A percentile compares a stretch with the other conserved stretches of the same genome.
These are phyloP conservation scores for Agarophyton chilense DNA, from an alignment of 23 red algal genomes.

Conservation along the genomic window DNA sequence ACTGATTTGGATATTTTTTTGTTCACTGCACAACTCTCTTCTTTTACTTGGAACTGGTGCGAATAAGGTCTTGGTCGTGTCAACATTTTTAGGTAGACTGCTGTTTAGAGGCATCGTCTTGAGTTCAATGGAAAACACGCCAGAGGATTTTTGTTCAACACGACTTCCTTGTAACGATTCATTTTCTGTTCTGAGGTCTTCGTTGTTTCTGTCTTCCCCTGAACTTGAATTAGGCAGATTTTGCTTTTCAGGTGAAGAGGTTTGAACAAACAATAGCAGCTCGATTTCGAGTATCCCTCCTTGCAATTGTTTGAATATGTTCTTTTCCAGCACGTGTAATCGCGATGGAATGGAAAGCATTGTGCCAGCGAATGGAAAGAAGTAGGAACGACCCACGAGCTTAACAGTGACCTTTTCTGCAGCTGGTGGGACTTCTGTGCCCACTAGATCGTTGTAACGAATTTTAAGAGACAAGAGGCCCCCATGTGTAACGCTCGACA, in stretches of 20 bases:
- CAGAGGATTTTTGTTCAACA: neutral
- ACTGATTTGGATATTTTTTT: neutral
- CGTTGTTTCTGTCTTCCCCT: neutral
- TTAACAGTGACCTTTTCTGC: conserved; percentile 3
- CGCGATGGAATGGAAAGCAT: conserved; percentile 17
- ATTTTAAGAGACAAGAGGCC: conserved; percentile 26
- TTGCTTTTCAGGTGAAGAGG: neutral
- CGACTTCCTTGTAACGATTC: neutral
- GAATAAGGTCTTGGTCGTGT: neutral
- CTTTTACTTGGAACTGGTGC: neutral
- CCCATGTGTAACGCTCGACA: conserved; percentile 32
- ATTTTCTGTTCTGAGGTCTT: conserved; percentile 27
- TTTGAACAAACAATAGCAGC: conserved; percentile 1
- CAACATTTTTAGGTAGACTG: neutral
- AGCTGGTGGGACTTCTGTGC: conserved; percentile 7
- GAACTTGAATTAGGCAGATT: neutral
- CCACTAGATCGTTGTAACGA: neutral
- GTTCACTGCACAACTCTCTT: neutral
- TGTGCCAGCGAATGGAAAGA: conserved; percentile 53
- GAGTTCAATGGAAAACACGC: neutral
- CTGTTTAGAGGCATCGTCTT: neutral
- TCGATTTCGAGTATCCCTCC: conserved; percentile 13
- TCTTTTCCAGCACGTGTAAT: conserved; percentile 49
- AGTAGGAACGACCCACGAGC: conserved; percentile 46
- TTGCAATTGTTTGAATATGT: conserved; percentile 14